These are phyloP conservation scores for Aspergillus melleus DNA, from an alignment of 2,329 filamentous ascomycete species.

Conservation along the genomic window DNA sequence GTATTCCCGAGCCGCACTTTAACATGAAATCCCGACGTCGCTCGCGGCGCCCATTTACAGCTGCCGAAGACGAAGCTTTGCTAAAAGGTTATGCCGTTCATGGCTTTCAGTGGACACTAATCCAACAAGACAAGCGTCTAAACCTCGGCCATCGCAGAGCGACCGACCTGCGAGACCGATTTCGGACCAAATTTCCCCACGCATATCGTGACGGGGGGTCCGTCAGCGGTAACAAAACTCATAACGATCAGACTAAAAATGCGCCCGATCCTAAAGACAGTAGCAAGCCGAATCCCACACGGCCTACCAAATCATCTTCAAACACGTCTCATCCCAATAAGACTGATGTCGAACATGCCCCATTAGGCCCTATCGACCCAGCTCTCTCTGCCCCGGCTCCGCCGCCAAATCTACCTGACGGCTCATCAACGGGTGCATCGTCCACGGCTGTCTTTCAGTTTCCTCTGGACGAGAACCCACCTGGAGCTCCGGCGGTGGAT, in stretches of 20 bases:
- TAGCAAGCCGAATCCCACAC: slow-evolving; percentile 9
- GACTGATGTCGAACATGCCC: slow-evolving; percentile 13
- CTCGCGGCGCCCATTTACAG: slow-evolving; percentile 56
- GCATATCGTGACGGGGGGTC: slow-evolving; percentile 52
- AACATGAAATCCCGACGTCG: slow-evolving; percentile 51
- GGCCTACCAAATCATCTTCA: slow-evolving; percentile 11
- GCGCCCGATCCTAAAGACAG: slow-evolving; percentile 6
- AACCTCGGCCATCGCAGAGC: slow-evolving; percentile 53
- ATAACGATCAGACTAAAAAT: slow-evolving; percentile 12
- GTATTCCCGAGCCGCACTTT: slow-evolving; percentile 51
- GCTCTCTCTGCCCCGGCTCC: slow-evolving; percentile 33
- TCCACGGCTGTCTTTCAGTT: slow-evolving; percentile 28
- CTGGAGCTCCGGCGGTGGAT: slow-evolving; percentile 18
- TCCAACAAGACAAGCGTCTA: slow-evolving; percentile 56
- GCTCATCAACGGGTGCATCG: slow-evolving; percentile 14
- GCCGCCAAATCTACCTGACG: slow-evolving; percentile 29
- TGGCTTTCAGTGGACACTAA: slow-evolving; percentile 61
- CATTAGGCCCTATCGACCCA: slow-evolving; percentile 30
- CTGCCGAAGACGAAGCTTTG: slow-evolving; percentile 58
- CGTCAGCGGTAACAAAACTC: slow-evolving; percentile 33
- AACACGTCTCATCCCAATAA: slow-evolving; percentile 13
- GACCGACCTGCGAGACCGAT: slow-evolving; percentile 63
- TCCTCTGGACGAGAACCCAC: slow-evolving; percentile 32
- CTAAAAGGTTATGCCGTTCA: slow-evolving; percentile 60
- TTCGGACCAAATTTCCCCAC: slow-evolving; percentile 60